phyloP scores from a whole-genome alignment of 2,329 filamentous ascomycete species.

The Plectosphaerella cucumerina region DNA sequence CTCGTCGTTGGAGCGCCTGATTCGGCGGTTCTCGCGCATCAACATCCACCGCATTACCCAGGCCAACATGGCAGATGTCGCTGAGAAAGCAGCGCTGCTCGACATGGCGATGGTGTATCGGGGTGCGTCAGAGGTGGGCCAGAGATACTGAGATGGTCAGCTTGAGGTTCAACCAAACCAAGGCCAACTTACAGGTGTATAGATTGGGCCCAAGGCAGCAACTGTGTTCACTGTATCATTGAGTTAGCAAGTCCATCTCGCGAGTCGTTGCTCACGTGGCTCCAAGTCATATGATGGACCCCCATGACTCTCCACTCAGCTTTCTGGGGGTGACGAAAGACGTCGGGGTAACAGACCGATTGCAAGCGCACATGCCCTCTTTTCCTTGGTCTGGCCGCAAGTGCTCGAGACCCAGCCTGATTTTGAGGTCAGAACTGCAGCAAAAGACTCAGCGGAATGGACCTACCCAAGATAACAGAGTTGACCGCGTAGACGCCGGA shows the following conservation, averaged over 20 bases:
- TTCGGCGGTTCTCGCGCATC: constrained; percentile 16
- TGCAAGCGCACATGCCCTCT: constrained; percentile 29
- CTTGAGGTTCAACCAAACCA: not conserved
- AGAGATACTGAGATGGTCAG: constrained; percentile 24
- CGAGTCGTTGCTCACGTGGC: too few species aligned
- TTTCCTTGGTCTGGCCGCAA: constrained; percentile 33
- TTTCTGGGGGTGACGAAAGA: too few species aligned
- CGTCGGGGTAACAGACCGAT: constrained; percentile 12
- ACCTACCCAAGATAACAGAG: constrained; percentile 18
- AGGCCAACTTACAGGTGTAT: constrained; percentile 9
- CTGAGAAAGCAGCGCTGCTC: constrained; percentile 9
- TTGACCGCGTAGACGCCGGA: constrained; percentile 27
- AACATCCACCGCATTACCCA: constrained; percentile 19
- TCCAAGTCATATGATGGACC: too few species aligned
- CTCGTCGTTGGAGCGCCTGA: constrained; percentile 8
- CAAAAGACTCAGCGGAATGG: constrained; percentile 18
- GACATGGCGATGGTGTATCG: constrained; percentile 33
- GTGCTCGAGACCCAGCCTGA: constrained; percentile 31
- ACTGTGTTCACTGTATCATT: constrained; percentile 9
- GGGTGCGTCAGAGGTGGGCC: constrained; percentile 30
- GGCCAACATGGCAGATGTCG: constrained; percentile 16
- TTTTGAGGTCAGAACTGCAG: constrained; percentile 18
- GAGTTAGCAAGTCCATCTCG: too few species aligned
- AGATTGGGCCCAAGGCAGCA: constrained; percentile 14
- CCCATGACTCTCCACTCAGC: too few species aligned